A percentile compares a stretch with the other conserved stretches of the same genome.
Evolutionary conservation across 106 monocot genomes (phyloP).

Genomic region (Allium cepa): DNA sequence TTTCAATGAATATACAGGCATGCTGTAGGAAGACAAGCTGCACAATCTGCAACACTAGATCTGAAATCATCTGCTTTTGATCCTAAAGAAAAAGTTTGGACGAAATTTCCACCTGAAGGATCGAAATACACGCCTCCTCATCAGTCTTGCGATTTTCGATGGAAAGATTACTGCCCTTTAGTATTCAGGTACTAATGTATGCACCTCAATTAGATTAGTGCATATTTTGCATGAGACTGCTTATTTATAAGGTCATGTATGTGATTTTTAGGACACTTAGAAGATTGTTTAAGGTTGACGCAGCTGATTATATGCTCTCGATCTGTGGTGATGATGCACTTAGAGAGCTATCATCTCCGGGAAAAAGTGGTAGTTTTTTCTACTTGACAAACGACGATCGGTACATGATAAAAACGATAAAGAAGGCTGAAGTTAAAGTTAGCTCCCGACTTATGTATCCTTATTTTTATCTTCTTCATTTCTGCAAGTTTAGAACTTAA

Average conservation of each 20-base stretch:
- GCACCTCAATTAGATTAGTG: background rate
- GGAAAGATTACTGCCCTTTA: slow-evolving; percentile 58
- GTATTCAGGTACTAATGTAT: slow-evolving; percentile 31
- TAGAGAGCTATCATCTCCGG: slow-evolving; percentile 85
- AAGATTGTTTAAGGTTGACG: slow-evolving; percentile 74
- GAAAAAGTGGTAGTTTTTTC: slow-evolving; percentile 95
- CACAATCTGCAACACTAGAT: slow-evolving; percentile 31
- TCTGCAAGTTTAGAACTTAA: background rate
- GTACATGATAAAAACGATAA: slow-evolving; percentile 96
- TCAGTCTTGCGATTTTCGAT: slow-evolving; percentile 45
- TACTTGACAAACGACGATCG: slow-evolving; percentile 83
- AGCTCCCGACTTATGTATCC: slow-evolving; percentile 7
- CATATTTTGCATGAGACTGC: background rate
- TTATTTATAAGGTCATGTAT: background rate
- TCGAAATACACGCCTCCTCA: slow-evolving; percentile 34
- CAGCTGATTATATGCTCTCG: slow-evolving; percentile 89
- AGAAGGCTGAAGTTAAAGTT: slow-evolving; percentile 90
- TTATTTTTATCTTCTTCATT: background rate
- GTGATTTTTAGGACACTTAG: slow-evolving; percentile 46
- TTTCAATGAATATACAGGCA: slow-evolving; percentile 21
- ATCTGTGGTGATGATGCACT: slow-evolving; percentile 91
- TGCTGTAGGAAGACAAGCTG: slow-evolving; percentile 53
- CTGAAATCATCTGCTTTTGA: slow-evolving; percentile 72
- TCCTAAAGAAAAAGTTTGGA: slow-evolving; percentile 81
- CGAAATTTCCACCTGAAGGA: slow-evolving; percentile 41